Evolutionary conservation across 1,139 yeast species (phyloP).

Genomic region (Yamadazyma atlantica): DNA sequence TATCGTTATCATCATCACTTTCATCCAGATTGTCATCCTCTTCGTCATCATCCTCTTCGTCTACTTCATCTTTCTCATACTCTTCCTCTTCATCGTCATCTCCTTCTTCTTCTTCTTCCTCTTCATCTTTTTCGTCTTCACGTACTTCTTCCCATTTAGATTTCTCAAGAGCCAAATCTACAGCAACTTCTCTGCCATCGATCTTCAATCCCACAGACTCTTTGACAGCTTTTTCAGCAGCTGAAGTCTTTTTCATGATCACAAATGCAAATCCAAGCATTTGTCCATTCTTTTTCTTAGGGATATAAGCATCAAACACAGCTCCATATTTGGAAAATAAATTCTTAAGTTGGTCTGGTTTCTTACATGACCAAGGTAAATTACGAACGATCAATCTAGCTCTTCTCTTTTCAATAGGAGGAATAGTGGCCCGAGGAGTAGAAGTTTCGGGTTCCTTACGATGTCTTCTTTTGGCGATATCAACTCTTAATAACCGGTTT

Average conservation of each 20-base stretch:
- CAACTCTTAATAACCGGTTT: slow-evolving; percentile 69
- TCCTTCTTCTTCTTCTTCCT: slow-evolving; percentile 29
- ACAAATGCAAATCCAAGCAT: slow-evolving; percentile 97
- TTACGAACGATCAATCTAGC: slow-evolving; percentile 88
- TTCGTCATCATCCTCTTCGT: slow-evolving; percentile 24
- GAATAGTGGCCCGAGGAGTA: slow-evolving; percentile 13
- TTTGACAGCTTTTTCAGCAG: slow-evolving; percentile 82
- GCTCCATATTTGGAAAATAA: slow-evolving; percentile 78
- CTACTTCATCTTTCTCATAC: slow-evolving; percentile 23
- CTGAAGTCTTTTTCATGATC: slow-evolving; percentile 76
- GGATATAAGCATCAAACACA: slow-evolving; percentile 86
- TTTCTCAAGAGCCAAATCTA: slow-evolving; percentile 90
- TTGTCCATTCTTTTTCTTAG: slow-evolving; percentile 82
- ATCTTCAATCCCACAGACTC: slow-evolving; percentile 73
- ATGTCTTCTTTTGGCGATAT: slow-evolving; percentile 89
- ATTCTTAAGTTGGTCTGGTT: slow-evolving; percentile 68
- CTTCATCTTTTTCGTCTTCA: slow-evolving; percentile 42
- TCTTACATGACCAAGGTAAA: slow-evolving; percentile 93
- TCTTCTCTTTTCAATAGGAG: slow-evolving; percentile 57
- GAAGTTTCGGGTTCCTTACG: slow-evolving; percentile 48
- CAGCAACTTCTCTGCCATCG: slow-evolving; percentile 90
- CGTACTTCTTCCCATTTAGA: slow-evolving; percentile 64
- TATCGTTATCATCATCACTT: slow-evolving; percentile 35
- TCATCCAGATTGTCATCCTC: slow-evolving; percentile 33
- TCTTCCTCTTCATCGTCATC: slow-evolving; percentile 26